Evolutionary conservation across 352 stramenopile species (phyloP).

Genomic region (Phytopythium chamaehyphon): DNA sequence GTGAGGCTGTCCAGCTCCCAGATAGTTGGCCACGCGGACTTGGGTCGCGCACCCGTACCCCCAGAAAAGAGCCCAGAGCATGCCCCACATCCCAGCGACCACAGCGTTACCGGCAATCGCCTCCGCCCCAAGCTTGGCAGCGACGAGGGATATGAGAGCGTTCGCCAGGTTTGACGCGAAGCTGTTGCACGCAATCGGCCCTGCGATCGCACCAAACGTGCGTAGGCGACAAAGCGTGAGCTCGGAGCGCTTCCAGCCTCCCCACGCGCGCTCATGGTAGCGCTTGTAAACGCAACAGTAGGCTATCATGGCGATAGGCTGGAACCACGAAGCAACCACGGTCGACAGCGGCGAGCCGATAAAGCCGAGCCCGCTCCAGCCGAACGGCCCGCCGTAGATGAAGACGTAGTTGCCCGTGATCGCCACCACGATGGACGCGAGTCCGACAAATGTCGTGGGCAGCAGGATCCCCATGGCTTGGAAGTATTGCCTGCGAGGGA

Average conservation of each 20-base stretch:
- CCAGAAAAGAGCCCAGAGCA: constrained; percentile 79
- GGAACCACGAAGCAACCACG: constrained; percentile 74
- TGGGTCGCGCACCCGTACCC: constrained; percentile 77
- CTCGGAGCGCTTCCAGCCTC: constrained; percentile 44
- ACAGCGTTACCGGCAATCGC: constrained; percentile 69
- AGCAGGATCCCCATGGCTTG: constrained; percentile 61
- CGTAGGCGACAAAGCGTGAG: constrained; percentile 40
- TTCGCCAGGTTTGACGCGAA: constrained; percentile 72
- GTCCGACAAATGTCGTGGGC: constrained; percentile 59
- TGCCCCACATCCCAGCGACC: constrained; percentile 56
- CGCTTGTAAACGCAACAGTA: constrained; percentile 64
- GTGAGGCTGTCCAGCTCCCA: constrained; percentile 50
- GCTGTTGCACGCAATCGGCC: constrained; percentile 66
- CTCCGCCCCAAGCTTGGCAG: constrained; percentile 49
- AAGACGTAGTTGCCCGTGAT: constrained; percentile 62
- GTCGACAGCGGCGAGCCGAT: constrained; percentile 76
- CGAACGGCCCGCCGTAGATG: constrained; percentile 50
- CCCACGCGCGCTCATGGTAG: constrained; percentile 51
- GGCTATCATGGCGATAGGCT: constrained; percentile 49
- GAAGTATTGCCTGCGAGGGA: constrained; percentile 72
- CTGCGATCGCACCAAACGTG: constrained; percentile 46
- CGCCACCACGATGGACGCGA: constrained; percentile 56
- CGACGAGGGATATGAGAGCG: constrained; percentile 60
- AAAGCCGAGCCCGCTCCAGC: constrained; percentile 60
- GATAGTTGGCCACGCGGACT: constrained; percentile 71